These are phyloP conservation scores for Debaryomyces robertsiae DNA, from an alignment of 1,139 yeast genomes.

Conservation along the genomic window DNA sequence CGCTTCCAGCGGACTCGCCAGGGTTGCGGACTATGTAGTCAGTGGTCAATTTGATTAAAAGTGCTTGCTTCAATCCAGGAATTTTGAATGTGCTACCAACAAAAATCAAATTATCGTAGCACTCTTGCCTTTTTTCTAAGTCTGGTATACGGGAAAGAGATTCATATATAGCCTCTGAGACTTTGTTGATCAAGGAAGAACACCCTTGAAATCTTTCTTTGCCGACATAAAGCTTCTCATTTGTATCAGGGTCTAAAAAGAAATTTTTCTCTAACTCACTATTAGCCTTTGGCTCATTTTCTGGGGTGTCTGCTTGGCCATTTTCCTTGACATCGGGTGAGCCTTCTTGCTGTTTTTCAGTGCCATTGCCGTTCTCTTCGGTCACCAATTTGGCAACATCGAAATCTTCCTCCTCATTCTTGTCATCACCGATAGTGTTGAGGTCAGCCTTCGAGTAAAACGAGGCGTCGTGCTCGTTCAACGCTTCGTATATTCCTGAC, in stretches of 20 bases:
- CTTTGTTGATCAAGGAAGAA: slow-evolving; percentile 53
- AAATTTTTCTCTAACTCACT: slow-evolving; percentile 65
- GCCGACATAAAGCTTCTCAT: slow-evolving; percentile 65
- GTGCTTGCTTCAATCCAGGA: slow-evolving; percentile 73
- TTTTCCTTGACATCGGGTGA: slow-evolving; percentile 20
- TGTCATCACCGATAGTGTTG: slow-evolving; percentile 29
- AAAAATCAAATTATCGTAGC: slow-evolving; percentile 82
- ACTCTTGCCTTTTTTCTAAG: slow-evolving; percentile 72
- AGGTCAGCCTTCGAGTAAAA: slow-evolving; percentile 60
- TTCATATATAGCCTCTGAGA: slow-evolving; percentile 58
- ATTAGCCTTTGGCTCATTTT: slow-evolving; percentile 48
- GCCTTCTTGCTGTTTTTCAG: slow-evolving; percentile 12
- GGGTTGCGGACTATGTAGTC: slow-evolving; percentile 54
- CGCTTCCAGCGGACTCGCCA: slow-evolving; percentile 31
- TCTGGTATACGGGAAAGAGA: slow-evolving; percentile 63
- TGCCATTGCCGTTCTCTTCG: slow-evolving; percentile 40
- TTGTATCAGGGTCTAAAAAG: slow-evolving; percentile 59
- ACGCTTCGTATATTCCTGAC: slow-evolving; percentile 76
- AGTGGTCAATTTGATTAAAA: slow-evolving; percentile 59
- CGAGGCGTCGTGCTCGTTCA: slow-evolving; percentile 57
- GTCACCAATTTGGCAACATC: slow-evolving; percentile 92
- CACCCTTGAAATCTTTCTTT: slow-evolving; percentile 87
- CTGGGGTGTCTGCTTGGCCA: slow-evolving; percentile 29
- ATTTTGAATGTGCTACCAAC: slow-evolving; percentile 77
- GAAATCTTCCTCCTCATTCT: slow-evolving; percentile 68